These are phyloP conservation scores for Trichoderma erinaceum DNA, from an alignment of 495 filamentous ascomycete species.

Conservation along the genomic window DNA sequence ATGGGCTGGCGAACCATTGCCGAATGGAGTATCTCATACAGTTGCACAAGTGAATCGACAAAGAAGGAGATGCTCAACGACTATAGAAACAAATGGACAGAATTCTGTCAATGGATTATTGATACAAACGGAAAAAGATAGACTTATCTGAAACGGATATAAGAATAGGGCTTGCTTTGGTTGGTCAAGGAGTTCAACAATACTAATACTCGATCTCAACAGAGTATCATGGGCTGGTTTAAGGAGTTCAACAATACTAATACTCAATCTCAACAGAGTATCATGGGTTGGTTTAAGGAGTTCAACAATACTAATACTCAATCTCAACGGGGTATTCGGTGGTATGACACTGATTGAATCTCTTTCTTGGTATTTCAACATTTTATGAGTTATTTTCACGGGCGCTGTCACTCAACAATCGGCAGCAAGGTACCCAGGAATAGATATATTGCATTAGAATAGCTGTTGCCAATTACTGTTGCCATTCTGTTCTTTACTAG, in stretches of 20 bases:
- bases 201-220: not conserved
- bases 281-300: not conserved
- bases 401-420: not conserved
- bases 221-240: not conserved
- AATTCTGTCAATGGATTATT: constrained; percentile 17
- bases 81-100: not conserved
- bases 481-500: no score
- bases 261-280: not conserved
- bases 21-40: constrained; percentile 39
- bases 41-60: constrained; percentile 24
- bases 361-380: not conserved
- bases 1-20: constrained; percentile 39
- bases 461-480: no score
- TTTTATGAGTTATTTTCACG: not conserved
- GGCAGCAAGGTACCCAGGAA: not conserved
- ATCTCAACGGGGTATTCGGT: not conserved
- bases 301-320: not conserved
- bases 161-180: not conserved
- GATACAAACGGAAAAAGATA: not conserved
- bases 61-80: not conserved
- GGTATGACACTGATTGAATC: not conserved
- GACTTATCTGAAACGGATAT: not conserved
- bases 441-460: not conserved
- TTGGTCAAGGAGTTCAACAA: not conserved
- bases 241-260: not conserved